Base-by-base conservation (phyloP, 805 yeast genomes). In the Spencermartinsiella europaea region DNA sequence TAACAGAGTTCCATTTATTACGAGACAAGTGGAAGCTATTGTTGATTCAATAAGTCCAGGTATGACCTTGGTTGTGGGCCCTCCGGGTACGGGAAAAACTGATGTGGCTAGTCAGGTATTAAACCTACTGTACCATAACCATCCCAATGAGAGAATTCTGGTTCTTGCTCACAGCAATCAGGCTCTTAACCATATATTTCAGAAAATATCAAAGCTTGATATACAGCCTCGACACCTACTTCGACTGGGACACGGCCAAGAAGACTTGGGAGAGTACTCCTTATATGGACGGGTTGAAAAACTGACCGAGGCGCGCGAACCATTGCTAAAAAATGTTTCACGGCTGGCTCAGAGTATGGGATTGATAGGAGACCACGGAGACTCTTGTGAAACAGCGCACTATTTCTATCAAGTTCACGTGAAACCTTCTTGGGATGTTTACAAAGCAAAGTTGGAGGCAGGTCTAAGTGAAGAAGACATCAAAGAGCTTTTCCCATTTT, bases 61-160 rank as follows among this genome's bases (percentile, higher is more conserved):
- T 2, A 61, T 84, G 4, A 66, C 77, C 3, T 75, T 84, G 25
- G 75, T 84, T 4, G 85, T 80, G 59, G 90, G 89, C 0, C 89
- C 90, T 1, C 90, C 90, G 3, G 90, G 90, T 0, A 82, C 90
- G 0, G 91, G 91, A 2, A 78, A 80, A 49, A 65, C 71, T 2
- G 60, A 55, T 3, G 45, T 65, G 3, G 51, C 61, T 1, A 47
- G 64, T 0, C 53, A 59, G 19, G 49, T 64, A 4, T 44, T 67
- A 1, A 42, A 52, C n/a, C 40, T 52, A 2, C 37, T 64, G 5
- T 16, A 45, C 12, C 51, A 50, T 12, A 63, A 58, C 37, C 45
- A 44, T 31, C 57, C 66, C 2, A 36, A 43, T 12, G 64, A 61
- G 37, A 50, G 59, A 10, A 65, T 59, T 0, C 44, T 71, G 22